Evolutionary conservation across 1,284 basidiomycete genomes (phyloP), one percentile per base, ranked within the genome.

Genomic region (Cerrena zonata): DNA sequence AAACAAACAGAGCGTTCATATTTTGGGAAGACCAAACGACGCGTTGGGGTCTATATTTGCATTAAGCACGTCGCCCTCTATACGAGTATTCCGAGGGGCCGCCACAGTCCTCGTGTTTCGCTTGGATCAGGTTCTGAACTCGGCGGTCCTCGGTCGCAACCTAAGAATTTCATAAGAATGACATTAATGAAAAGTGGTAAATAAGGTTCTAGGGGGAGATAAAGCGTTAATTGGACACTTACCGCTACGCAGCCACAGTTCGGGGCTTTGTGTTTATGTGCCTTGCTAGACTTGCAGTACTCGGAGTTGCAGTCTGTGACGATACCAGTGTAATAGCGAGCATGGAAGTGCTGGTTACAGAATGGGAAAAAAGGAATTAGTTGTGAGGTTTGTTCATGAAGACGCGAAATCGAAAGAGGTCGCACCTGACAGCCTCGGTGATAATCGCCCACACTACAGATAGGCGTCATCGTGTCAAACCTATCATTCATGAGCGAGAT

Each of bases 381-480:
- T 30, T 26, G 36, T 23, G 13, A n/a, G 25, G 18, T 26, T 25
- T 15, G 30, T 30, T 10, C 24, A 3, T 50, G 3, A n/a, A 25
- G 25, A 18, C 7, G 30, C 5, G 23, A 24, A 24, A 55, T 36
- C 21, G 25, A 15, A 7, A 7, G 23, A 26, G 21, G 2, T 62
- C 75, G 53, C 63, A 81, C 80, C 53, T 78, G 76, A 56, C 80
- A 82, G 24, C 80, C 80, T 61, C 80, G 74, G 59, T 80, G 79
- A 57, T 72, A 82, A 57, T 82, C 80, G 41, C 80, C 80, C 44
- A 82, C 68, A 27, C 80, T 82, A 34, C 22, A 36, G 22, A 43
- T n/a, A 26, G 26, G 12, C 23, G n/a, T 52, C 47, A 51, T 44
- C 44, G 26, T 54, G 43, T 58, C 52, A 18, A 4, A 34, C 45